Evolutionary conservation across 305 asterid species (phyloP), one percentile per base, ranked within the genome.

Genomic region (Andrographis paniculata): DNA sequence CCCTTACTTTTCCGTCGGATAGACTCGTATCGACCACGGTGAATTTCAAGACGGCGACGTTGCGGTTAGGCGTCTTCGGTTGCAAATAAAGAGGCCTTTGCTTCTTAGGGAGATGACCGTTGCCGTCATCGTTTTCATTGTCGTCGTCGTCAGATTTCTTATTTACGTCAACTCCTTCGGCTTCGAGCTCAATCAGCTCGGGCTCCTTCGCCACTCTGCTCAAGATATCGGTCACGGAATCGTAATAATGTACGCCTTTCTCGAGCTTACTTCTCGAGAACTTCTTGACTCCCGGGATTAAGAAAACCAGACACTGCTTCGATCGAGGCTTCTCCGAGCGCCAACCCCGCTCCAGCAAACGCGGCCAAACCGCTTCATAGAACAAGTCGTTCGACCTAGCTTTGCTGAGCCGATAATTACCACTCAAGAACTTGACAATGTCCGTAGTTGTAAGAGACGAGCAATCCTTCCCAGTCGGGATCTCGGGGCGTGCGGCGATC

Each of bases 281-380:
- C 55, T 73, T 79, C 65, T 65, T 62, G 5, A 79, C 53, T 28
- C 75, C 94, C 0, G 94, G 95, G 53, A 66, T 44, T 21, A 86
- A 66, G 59, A 79, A 85, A 51, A 85, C 94, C 61, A 77, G 50
- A 4, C 63, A 45, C 31, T 63, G 48, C 53, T 63, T 83, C 8
- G 73, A 49, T 50, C 57, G 55, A 17, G 87, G 80, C 61, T 70
- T 70, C 78, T 76, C 91, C 0, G 91, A 70, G 40, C 65, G 81
- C 95, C 95, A 85, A 13, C 95, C 95, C 52, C 83, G 65, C 14
- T 79, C 92, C 50, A 82, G 63, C 58, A 85, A 64, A 42, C 85
- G 92, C 0, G 94, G 95, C 95, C 95, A 82, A 30, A 82, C 79
- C 2, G 95, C 85, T 60, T 79, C 91, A 85, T 85, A 82, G 22